Percentiles rank a stretch among this genome's conserved stretches.
Conservation (phyloP, 164 flowering plant genomes). For the Vitis rupestris region DNA sequence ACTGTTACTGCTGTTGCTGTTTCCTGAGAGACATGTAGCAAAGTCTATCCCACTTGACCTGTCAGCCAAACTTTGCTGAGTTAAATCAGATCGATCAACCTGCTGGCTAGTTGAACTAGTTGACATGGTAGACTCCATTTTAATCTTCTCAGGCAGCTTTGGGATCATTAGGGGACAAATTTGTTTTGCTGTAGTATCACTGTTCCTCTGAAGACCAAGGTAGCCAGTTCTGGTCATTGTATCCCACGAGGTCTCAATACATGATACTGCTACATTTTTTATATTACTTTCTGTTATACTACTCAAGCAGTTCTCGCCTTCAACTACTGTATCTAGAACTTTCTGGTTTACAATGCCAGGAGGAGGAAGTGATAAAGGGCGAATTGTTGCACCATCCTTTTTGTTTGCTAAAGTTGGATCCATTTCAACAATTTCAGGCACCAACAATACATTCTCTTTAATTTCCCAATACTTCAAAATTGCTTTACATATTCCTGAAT, state of each 20-base stretch:
- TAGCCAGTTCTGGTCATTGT: conserved; percentile 4
- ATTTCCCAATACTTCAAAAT: conserved; percentile 71
- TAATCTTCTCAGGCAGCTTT: conserved; percentile 22
- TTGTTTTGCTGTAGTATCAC: conserved; percentile 3
- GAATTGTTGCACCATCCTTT: conserved; percentile 22
- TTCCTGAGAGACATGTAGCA: conserved; percentile 23
- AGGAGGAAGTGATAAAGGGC: conserved; percentile 12
- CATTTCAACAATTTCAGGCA: conserved; percentile 19
- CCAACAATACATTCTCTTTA: conserved; percentile 29
- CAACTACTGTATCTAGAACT: conserved; percentile 8
- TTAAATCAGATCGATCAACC: conserved; percentile 30
- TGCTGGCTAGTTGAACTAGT: conserved; percentile 27
- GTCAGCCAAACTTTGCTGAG: conserved; percentile 28
- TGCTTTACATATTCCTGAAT: conserved; percentile 59
- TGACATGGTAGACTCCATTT: conserved; percentile 25
- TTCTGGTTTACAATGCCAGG: conserved; percentile 12
- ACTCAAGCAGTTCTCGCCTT: conserved; percentile 21
- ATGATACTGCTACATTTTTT: conserved; percentile 19
- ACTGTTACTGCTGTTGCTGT: conserved; percentile 12
- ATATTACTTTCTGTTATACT: conserved; percentile 19
- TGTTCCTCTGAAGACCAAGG: conserved; percentile 10
- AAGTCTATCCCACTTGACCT: conserved; percentile 27
- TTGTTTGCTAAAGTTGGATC: conserved; percentile 6
- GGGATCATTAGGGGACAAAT: conserved; percentile 6
- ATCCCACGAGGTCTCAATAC: conserved; percentile 19